phyloP scores from a whole-genome alignment of 176 grass and related monocot species.

The Avena sativa region DNA sequence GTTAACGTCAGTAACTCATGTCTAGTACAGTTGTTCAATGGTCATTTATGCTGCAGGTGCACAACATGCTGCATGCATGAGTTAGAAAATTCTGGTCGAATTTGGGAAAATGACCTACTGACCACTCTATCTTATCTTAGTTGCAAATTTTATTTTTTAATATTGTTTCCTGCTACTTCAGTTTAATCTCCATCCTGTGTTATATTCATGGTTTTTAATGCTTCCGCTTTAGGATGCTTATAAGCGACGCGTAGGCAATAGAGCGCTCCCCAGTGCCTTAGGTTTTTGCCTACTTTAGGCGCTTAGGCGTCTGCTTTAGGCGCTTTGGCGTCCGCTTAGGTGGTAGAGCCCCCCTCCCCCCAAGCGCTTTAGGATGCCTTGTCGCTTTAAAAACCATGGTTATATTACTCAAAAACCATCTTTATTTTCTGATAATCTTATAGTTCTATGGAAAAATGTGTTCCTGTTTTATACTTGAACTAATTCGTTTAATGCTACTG shows the following conservation, averaged over 20 bases:
- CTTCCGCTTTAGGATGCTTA: too few relatives aligned
- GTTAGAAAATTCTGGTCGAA: not conserved
- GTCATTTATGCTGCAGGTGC: not conserved
- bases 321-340: too few relatives aligned
- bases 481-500: not conserved
- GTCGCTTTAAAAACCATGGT: too few relatives aligned
- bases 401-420: too few relatives aligned
- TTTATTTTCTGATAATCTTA: not conserved
- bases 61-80: not conserved
- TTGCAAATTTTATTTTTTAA: conserved; percentile 5
- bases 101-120: not conserved
- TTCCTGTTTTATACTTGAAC: not conserved
- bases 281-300: too few relatives aligned
- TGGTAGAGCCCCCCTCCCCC: too few relatives aligned
- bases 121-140: not conserved
- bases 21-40: not conserved
- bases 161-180: not conserved
- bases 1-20: not conserved
- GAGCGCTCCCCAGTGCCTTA: too few relatives aligned
- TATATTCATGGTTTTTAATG: too few relatives aligned
- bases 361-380: too few relatives aligned
- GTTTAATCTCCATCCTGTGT: too few relatives aligned
- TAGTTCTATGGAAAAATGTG: not conserved
- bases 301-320: too few relatives aligned
- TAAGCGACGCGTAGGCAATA: too few relatives aligned